Evolutionary conservation across 192 early-diverging fungal genomes (phyloP), one percentile per base, ranked within the genome.

Genomic region (Backusella australiensis): DNA sequence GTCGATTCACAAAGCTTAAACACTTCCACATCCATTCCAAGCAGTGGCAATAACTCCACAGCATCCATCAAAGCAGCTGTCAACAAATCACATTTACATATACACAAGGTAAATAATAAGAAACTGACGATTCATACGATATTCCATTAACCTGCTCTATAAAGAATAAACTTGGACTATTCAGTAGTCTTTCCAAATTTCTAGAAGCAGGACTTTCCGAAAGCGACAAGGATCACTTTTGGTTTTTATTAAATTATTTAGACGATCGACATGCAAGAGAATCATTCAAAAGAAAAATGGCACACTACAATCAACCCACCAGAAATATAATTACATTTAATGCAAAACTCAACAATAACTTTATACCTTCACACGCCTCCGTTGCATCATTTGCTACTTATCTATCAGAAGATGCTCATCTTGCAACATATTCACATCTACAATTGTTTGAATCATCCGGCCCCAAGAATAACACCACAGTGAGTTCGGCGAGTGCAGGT

Each of bases 141-240:
- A 3, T n/a, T 0, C 2, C 19, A n/a, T 49, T 49, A 19, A 49
- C 12, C 46, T 6, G n/a, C 46, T 6, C 6, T 49, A 49, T 14
- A 71, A 46, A 89, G 83, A 81, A 81, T n/a, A 86, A 90, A 68
- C 75, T 89, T 34, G 89, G 88, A 21, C 84, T 91, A 34, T 71
- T 92, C 15, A 78, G 83, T 4, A 90, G 91, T 80, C 82, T 92
- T 21, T 79, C 74, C 17, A 84, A 83, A 15, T 91, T 90, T 52
- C 71, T 92, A 34, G 79, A 86, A 36, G 85, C 86, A 15, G 84
- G 89, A 32, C 71, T 92, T 17, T 78, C 80, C 36, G 83, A 83
- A 6, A 80, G 81, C 35, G 69, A 68, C 19, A 74, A 84, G 4
- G 81, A 86, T 67, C 74, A 74, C 77, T 89, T 89, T 29, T 87